These are phyloP conservation scores for Euphorbia lathyris DNA, from an alignment of 345 rosid species.

Conservation along the genomic window DNA sequence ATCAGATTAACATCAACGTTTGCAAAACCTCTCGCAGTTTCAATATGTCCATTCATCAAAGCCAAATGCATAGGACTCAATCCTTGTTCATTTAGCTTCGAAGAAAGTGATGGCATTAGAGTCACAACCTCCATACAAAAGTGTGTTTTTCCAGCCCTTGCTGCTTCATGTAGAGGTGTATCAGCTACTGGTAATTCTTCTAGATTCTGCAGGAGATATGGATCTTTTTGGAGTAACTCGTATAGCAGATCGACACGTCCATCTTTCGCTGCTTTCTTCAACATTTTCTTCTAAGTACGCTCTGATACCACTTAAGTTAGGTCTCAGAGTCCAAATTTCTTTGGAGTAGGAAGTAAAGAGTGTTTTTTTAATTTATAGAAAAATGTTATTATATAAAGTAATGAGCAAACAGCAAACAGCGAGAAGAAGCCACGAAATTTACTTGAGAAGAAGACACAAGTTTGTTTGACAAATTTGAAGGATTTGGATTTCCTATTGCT, in stretches of 20 bases:
- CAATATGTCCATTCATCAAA: neutral
- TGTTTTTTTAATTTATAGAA: neutral
- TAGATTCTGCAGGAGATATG: neutral
- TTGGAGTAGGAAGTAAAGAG: too few species aligned
- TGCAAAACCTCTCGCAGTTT: constrained; percentile 7
- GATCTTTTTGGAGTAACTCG: neutral
- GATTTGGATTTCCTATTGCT: neutral
- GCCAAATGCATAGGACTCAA: constrained; percentile 35
- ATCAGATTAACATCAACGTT: constrained; percentile 11
- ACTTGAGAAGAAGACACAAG: too few species aligned
- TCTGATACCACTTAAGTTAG: too few species aligned
- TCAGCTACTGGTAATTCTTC: constrained; percentile 17
- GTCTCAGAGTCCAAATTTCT: too few species aligned
- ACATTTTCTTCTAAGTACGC: neutral
- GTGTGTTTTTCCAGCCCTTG: constrained; percentile 21
- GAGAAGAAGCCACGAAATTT: neutral
- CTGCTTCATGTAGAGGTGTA: constrained; percentile 39
- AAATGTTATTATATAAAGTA: too few species aligned
- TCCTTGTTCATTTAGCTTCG: constrained; percentile 30
- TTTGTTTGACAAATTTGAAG: constrained; percentile 3
- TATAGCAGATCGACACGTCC: neutral
- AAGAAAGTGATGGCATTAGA: constrained; percentile 36
- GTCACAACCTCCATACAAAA: constrained; percentile 29
- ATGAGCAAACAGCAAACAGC: neutral
- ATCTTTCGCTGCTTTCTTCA: neutral